A percentile compares a stretch with the other conserved stretches of the same genome.
Evolutionary conservation across 331 rosid species (phyloP).

Genomic region (Pyracantha coccinea): DNA sequence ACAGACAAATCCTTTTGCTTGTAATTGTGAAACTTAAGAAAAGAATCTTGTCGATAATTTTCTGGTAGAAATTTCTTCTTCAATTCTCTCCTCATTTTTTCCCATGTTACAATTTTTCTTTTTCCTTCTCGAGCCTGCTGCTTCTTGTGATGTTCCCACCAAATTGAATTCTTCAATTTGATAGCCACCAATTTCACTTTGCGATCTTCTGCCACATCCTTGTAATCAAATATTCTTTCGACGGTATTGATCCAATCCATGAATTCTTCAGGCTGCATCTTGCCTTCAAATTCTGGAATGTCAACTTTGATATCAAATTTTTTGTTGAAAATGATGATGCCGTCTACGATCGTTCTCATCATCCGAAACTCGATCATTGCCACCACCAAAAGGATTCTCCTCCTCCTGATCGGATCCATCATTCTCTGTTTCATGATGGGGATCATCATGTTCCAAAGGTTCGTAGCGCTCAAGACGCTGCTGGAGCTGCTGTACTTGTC

Average conservation of each 20-base stretch:
- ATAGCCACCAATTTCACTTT: not conserved
- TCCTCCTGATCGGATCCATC: not conserved
- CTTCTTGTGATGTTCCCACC: not conserved
- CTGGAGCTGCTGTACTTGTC: not conserved
- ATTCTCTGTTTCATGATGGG: not conserved
- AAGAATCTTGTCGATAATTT: not conserved
- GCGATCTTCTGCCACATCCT: not conserved
- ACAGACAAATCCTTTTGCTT: not conserved
- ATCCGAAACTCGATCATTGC: not conserved
- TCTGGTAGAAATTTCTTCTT: not conserved
- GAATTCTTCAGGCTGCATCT: not conserved
- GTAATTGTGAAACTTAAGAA: not conserved
- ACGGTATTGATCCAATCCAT: not conserved
- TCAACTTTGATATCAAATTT: not conserved
- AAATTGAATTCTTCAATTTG: not conserved
- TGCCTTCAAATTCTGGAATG: conserved; percentile 1
- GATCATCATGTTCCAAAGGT: not conserved
- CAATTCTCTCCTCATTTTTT: not conserved
- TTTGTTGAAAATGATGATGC: not conserved
- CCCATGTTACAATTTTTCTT: not conserved
- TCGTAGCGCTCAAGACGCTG: too few relatives aligned
- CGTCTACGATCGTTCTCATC: not conserved
- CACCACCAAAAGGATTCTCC: not conserved
- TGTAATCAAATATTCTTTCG: not conserved
- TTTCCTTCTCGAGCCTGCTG: not conserved